A percentile compares a stretch with the other conserved stretches of the same genome.
phyloP scores from a whole-genome alignment of 2,329 filamentous ascomycete species.

The Pochonia chlamydosporia region DNA sequence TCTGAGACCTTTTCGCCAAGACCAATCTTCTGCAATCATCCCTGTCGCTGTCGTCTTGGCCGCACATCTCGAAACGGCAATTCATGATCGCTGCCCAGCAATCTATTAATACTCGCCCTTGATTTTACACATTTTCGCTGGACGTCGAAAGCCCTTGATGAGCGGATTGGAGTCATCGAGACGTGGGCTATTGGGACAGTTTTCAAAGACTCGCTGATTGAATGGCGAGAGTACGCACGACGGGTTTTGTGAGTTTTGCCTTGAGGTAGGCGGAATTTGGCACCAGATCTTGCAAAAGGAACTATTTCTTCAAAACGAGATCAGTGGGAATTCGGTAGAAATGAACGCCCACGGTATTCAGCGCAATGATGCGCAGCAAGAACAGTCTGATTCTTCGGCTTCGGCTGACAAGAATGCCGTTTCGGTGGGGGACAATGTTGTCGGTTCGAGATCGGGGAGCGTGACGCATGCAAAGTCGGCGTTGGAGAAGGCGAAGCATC shows the following conservation, averaged over 20 bases:
- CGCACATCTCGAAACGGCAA: not conserved
- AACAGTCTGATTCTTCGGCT: not conserved
- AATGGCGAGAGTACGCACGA: not conserved
- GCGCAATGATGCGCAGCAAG: not conserved
- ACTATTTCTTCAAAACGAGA: not conserved
- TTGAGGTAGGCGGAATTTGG: not conserved
- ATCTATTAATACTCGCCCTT: no score
- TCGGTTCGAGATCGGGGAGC: not conserved
- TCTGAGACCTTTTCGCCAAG: not conserved
- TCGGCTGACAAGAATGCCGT: not conserved
- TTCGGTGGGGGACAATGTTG: not conserved
- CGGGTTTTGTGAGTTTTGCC: not conserved
- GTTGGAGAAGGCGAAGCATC: constrained; percentile 13
- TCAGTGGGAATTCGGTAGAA: not conserved
- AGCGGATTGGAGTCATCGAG: not conserved
- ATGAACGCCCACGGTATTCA: not conserved
- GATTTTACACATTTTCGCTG: no score
- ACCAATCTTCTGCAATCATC: not conserved
- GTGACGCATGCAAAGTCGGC: not conserved
- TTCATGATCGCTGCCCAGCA: not conserved
- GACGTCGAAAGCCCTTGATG: not conserved
- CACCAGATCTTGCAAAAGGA: not conserved
- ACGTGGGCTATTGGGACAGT: not conserved
- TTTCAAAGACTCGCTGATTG: not conserved
- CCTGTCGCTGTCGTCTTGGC: not conserved